These are phyloP conservation scores for Penicillium sp. DNA, from an alignment of 2,329 filamentous ascomycete genomes.

Conservation along the genomic window DNA sequence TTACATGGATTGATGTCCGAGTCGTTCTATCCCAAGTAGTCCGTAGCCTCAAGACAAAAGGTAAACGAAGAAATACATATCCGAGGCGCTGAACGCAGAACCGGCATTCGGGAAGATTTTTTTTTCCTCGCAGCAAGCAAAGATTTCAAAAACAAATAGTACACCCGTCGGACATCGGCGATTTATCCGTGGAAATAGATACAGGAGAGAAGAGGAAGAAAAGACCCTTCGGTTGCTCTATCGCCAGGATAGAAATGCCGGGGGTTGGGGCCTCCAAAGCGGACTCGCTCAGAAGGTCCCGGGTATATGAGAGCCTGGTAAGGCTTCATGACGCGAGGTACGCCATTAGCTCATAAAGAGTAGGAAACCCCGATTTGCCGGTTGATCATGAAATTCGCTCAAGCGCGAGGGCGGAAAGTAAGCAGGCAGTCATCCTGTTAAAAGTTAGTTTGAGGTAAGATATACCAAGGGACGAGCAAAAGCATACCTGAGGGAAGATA, in stretches of 20 bases:
- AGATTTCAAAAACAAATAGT: conserved; percentile 10
- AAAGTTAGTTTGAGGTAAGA: conserved; percentile 27
- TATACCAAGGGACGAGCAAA: conserved; percentile 18
- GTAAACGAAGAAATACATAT: background rate
- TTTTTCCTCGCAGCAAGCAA: conserved; percentile 14
- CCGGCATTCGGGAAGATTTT: conserved; percentile 5
- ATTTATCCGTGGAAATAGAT: conserved; percentile 18
- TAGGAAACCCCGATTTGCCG: conserved; percentile 7
- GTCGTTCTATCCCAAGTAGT: conserved; percentile 7
- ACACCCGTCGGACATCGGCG: conserved; percentile 4
- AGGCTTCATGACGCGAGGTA: background rate
- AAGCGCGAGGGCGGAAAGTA: conserved; percentile 63
- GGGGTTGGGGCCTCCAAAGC: conserved; percentile 14
- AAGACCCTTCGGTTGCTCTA: conserved; percentile 25
- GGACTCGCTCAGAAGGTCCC: conserved; percentile 9
- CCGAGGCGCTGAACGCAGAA: background rate
- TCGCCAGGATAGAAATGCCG: conserved; percentile 32
- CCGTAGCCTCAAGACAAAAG: conserved; percentile 1
- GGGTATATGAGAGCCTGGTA: background rate
- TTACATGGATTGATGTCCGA: conserved; percentile 24
- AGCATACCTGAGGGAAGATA: conserved; percentile 85
- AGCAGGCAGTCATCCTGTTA: conserved; percentile 80
- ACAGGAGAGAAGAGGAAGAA: conserved; percentile 22
- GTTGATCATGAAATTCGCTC: conserved; percentile 22
- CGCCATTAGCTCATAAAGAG: conserved; percentile 4